phyloP scores from a whole-genome alignment of 441 rosid genomes.

The Mallotus repandus region DNA sequence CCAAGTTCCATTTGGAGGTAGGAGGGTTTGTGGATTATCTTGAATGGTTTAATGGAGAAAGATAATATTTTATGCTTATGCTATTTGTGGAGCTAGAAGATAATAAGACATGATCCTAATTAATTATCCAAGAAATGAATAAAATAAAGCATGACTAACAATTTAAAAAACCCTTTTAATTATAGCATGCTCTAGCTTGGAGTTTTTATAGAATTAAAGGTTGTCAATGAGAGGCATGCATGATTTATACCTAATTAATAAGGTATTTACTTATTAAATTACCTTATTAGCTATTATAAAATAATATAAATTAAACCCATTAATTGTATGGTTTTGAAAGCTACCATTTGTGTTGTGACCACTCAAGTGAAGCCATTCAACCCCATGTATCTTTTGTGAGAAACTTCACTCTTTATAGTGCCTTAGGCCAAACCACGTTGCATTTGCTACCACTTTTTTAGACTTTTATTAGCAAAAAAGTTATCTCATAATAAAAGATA shows the following conservation, averaged over 20 bases:
- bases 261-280: not conserved
- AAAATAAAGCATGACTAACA: too few relatives aligned
- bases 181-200: too few relatives aligned
- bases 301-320: not conserved
- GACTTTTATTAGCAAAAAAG: not conserved
- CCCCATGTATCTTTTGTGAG: not conserved
- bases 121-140: too few relatives aligned
- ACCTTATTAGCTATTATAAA: not conserved
- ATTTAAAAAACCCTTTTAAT: too few relatives aligned
- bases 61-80: not conserved
- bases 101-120: too few relatives aligned
- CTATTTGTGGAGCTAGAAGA: too few relatives aligned
- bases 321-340: not conserved
- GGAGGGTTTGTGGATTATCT: not conserved
- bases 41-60: too few relatives aligned
- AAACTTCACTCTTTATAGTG: conserved; percentile 4
- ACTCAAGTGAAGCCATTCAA: not conserved
- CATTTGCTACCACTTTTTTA: not conserved
- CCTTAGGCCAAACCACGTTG: not conserved
- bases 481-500: not conserved
- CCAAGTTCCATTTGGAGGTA: not conserved
- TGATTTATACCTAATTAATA: not conserved
- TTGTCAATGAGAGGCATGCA: not conserved
- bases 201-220: not conserved
- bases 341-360: not conserved